These are phyloP conservation scores for Plicaturopsis crispa DNA, from an alignment of 768 basidiomycete species.

Conservation along the genomic window DNA sequence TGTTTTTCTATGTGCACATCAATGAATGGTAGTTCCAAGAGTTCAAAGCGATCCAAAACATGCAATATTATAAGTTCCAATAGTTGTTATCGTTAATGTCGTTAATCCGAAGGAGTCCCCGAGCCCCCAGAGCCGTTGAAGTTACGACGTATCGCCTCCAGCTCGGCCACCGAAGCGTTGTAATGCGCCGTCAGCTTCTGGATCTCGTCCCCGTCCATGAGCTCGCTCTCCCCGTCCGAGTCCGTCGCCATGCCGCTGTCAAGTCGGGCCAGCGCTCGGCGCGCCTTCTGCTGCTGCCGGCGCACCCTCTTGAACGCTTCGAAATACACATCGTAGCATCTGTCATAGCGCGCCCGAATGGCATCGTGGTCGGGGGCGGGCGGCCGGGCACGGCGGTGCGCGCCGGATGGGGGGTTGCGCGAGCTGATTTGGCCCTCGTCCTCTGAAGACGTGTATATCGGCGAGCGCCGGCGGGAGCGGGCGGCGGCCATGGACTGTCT, in stretches of 20 bases:
- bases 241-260: conserved; percentile 32
- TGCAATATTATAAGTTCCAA: no score
- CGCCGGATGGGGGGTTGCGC: conserved; percentile 9
- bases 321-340: conserved; percentile 46
- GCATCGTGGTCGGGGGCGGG: conserved; percentile 41
- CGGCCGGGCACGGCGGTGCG: conserved; percentile 17
- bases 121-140: no score
- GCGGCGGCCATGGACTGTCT: conserved; percentile 2
- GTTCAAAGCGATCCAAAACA: no score
- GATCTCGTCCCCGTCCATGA: conserved; percentile 49
- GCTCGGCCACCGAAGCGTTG: conserved; percentile 40
- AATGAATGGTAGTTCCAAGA: no score
- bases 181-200: conserved; percentile 35
- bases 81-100: no score
- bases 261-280: conserved; percentile 38
- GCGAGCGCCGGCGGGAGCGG: conserved; percentile 46
- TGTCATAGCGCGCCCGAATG: conserved; percentile 46
- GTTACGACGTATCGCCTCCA: conserved; percentile 47
- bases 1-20: no score
- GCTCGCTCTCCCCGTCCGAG: conserved; percentile 46
- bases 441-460: conserved; percentile 62
- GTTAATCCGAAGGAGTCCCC: no score
- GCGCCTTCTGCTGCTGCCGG: conserved; percentile 43
- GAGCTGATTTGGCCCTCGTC: conserved; percentile 40
- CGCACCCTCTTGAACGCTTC: conserved; percentile 36